A percentile compares a stretch with the other conserved stretches of the same genome.
These are phyloP conservation scores for Talaromyces verruculosus DNA, from an alignment of 2,329 filamentous ascomycete genomes.

Conservation along the genomic window DNA sequence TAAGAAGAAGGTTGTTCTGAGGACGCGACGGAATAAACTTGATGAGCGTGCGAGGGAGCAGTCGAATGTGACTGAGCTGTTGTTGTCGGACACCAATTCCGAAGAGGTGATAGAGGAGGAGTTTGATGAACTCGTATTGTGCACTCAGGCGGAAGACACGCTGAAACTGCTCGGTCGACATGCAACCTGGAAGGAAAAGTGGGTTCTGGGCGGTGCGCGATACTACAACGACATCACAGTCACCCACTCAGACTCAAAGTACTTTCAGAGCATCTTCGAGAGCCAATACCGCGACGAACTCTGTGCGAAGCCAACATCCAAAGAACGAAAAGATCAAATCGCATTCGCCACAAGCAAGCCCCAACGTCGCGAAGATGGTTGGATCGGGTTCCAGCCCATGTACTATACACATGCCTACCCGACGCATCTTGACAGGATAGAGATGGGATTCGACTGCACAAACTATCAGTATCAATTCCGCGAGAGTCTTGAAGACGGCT, in stretches of 20 bases:
- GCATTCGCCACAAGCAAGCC: conserved; percentile 48
- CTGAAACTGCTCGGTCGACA: conserved; percentile 54
- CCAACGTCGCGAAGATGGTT: conserved; percentile 36
- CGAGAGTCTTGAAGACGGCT: conserved; percentile 31
- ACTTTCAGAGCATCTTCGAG: conserved; percentile 61
- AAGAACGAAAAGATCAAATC: conserved; percentile 48
- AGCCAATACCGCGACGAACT: conserved; percentile 53
- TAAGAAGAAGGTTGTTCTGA: conserved; percentile 1
- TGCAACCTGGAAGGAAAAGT: conserved; percentile 61
- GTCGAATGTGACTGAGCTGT: conserved; percentile 13
- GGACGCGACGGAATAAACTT: not conserved
- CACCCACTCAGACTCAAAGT: conserved; percentile 58
- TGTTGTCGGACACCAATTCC: conserved; percentile 8
- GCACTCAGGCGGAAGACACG: conserved; percentile 55
- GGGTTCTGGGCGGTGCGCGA: conserved; percentile 68
- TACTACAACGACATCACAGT: conserved; percentile 64
- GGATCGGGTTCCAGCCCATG: conserved; percentile 56
- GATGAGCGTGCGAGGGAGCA: not conserved
- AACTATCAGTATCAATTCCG: conserved; percentile 75
- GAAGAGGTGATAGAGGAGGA: conserved; percentile 35
- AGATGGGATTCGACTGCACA: conserved; percentile 70
- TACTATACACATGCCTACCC: conserved; percentile 61
- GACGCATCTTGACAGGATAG: conserved; percentile 54
- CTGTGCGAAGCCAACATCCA: conserved; percentile 48
- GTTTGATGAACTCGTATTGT: conserved; percentile 62